Conservation (phyloP, 2,329 filamentous ascomycete genomes). For the Westerdykella sp. region DNA sequence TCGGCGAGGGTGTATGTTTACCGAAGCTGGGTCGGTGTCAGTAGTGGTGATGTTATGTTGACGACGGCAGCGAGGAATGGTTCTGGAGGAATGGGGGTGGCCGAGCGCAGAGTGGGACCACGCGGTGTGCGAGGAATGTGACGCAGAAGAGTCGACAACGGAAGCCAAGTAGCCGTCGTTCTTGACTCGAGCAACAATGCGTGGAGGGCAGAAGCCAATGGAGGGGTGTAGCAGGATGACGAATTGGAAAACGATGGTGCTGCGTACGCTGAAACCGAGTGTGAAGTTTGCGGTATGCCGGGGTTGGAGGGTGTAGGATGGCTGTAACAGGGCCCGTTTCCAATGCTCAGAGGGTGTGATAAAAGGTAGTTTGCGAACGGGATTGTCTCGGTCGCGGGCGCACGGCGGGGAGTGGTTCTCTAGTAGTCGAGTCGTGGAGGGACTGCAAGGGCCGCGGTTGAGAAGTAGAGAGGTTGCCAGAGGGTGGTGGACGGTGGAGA, state of each 20-base stretch:
- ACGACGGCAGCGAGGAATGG: constrained; percentile 20
- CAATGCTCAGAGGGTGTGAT: neutral
- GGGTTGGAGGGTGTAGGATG: neutral
- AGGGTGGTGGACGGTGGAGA: neutral
- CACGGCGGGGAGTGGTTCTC: neutral
- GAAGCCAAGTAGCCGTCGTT: constrained; percentile 23
- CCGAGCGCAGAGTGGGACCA: neutral
- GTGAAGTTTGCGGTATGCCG: neutral
- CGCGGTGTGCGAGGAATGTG: constrained; percentile 20
- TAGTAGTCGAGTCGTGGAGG: too few species aligned
- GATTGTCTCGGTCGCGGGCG: neutral
- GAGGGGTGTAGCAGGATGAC: constrained; percentile 11
- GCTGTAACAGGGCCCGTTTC: neutral
- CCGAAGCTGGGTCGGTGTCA: constrained; percentile 1
- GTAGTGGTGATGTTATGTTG: constrained; percentile 23
- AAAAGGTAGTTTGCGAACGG: neutral
- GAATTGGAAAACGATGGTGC: constrained; percentile 15
- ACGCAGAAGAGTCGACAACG: constrained; percentile 18
- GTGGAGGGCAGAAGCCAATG: neutral
- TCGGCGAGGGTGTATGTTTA: neutral
- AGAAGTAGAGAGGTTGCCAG: too few species aligned
- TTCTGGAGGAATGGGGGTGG: constrained; percentile 11
- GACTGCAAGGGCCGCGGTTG: too few species aligned
- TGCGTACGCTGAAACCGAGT: constrained; percentile 21
- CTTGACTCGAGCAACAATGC: neutral